Base-by-base conservation (phyloP, 495 filamentous ascomycete species). In the Bacidia rubella region DNA sequence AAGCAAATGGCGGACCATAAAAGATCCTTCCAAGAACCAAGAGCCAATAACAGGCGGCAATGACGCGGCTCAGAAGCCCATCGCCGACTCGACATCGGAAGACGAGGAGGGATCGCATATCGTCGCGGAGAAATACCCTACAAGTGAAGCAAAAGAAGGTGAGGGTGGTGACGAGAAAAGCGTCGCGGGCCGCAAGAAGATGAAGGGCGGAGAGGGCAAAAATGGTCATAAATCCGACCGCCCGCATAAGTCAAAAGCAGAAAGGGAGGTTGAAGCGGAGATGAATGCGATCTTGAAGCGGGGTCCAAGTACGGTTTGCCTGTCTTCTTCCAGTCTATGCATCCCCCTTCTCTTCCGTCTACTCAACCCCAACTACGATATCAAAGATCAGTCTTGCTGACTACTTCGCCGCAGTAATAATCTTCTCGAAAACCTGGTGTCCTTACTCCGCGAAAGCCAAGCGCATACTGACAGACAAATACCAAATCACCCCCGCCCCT, bases 401-500 rank as follows among this genome's bases (percentile, higher is more conserved):
- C 54, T 67, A 66, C 60, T 60, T 46, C 12, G 19, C 42, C 44
- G 26, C 61, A 89, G 85, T 96, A 47, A 86, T 96, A 60, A 86
- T 98, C 49, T 96, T 97, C 71, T 94, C 87, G 51, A 97, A 97
- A 66, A 79, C 84, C 1, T 94, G 87, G 67, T 98, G 92, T 67
- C 87, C 84, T 0, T 81, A 78, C 70, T 95, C 89, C 42, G 77
- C 74, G 54, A 78, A 75, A 57, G 92, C 90, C 12, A 98, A 98
- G 66, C 66, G 67, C 9, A 79, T 97, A 54, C 77, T 97, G 24
- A 73, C 94, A 23, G 77, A 86, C 2, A 77, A 81, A 56, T 96
- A 96, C 69, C 70, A 71, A 26, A 95, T 97, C 62, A 73, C 79
- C 2, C 92, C 92, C 0, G 63, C 76, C 41, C 92, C 92, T 0